Percentiles rank a stretch among this genome's conserved stretches.
phyloP scores from a whole-genome alignment of 805 yeast genomes.

The Saccharomycopsis babjevae region DNA sequence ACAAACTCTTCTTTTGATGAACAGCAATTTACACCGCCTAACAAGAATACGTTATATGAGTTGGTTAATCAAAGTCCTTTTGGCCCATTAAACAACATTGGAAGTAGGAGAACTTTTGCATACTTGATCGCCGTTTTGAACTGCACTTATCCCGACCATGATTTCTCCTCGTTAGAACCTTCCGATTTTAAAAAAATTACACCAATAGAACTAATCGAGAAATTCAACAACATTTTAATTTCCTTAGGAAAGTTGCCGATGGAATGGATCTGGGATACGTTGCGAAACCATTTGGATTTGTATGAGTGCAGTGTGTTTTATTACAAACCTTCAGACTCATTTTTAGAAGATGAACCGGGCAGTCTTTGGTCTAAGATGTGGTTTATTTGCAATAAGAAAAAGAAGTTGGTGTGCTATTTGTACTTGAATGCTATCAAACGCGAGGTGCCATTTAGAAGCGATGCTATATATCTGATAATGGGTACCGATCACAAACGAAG shows the following conservation, averaged over 20 bases:
- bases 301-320: conserved; percentile 32
- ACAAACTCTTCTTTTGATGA: not conserved
- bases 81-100: conserved; percentile 81
- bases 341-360: conserved; percentile 55
- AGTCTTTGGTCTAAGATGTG: conserved; percentile 72
- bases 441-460: conserved; percentile 14
- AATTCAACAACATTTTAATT: conserved; percentile 68
- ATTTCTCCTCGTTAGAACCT: conserved; percentile 81
- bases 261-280: conserved; percentile 81
- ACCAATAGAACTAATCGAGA: conserved; percentile 41
- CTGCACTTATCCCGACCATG: conserved; percentile 93
- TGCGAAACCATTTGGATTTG: conserved; percentile 73
- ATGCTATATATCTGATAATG: not conserved
- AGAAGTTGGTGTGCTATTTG: conserved; percentile 83
- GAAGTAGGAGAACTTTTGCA: conserved; percentile 83
- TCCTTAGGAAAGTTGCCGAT: conserved; percentile 48
- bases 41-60: conserved; percentile 8
- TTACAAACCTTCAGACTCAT: conserved; percentile 39
- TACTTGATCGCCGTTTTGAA: conserved; percentile 83
- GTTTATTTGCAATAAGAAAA: conserved; percentile 84
- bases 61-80: conserved; percentile 48
- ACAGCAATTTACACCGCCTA: conserved; percentile 8
- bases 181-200: conserved; percentile 50
- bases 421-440: conserved; percentile 45
- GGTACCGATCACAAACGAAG: conserved; percentile 10